Base-by-base conservation (phyloP, 1,139 yeast species). In the Yarrowia galli region DNA sequence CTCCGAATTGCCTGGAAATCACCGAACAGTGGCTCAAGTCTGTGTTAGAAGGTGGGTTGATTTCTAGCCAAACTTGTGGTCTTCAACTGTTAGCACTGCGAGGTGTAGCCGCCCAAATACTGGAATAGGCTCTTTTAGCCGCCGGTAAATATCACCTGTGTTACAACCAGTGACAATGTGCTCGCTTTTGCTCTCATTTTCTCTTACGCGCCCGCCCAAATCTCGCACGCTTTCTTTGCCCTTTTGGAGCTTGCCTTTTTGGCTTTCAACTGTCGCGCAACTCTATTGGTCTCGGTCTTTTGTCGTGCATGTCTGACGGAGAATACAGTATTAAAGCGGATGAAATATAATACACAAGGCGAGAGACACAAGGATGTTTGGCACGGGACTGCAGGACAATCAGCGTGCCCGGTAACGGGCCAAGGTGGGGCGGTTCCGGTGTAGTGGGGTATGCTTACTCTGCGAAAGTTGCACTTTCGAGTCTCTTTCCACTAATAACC, bases 221-320 rank as follows among this genome's bases (percentile, higher is more conserved):
- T 28, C 20, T 23, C 51, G 20, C 35, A 46, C 51, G 51, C 35
- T 25, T 25, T 8, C n/a, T 51, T 51, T 51, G 20, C 20, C 32
- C 28, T 35, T 35, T 22, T 35, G 58, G 22, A 1, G 53, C 53
- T 28, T 48, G 53, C 8, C 28, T 51, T 51, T 36, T 51, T 32
- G 40, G 40, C 36, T 51, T 51, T 18, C 4, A 49, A 18, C 56
- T 51, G 58, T 51, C 18, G 42, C 43, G 42, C 58, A 51, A 51
- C 58, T 51, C 43, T 51, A 51, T 51, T 51, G 58, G 58, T 51
- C 58, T 51, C 58, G 58, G 58, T 51, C 13, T 49, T 32, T 18
- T 45, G 12, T 10, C 15, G 48, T 48, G 54, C 54, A 48, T 25
- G 54, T 12, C 16, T 48, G 54, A 15, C 36, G 22, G 13, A 18